Percentiles rank a stretch among this genome's conserved stretches.
phyloP scores from a whole-genome alignment of 345 rosid genomes.

The Boechera divaricarpa region DNA sequence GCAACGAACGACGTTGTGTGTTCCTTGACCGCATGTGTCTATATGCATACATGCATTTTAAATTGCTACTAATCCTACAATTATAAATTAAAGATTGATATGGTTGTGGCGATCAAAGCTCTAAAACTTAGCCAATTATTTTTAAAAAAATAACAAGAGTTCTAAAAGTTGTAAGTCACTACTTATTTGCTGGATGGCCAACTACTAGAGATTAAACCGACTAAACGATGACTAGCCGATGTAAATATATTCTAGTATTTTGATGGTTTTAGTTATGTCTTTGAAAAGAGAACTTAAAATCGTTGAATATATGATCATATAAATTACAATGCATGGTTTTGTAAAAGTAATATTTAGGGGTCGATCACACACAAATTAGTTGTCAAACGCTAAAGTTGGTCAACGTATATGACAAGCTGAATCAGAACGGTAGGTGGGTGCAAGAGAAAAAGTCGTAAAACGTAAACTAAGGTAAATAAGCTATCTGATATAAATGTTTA shows the following conservation, averaged over 20 bases:
- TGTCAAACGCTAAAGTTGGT: neutral
- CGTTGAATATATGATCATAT: neutral
- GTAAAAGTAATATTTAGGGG: neutral
- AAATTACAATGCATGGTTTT: neutral
- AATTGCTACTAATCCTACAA: neutral
- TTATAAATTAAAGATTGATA: neutral
- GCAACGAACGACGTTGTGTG: conserved; percentile 31
- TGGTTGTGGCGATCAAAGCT: neutral
- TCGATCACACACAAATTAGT: neutral
- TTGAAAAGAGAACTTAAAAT: conserved; percentile 6
- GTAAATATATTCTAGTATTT: neutral
- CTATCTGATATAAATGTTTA: neutral
- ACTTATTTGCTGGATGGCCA: conserved; percentile 21
- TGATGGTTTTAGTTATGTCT: neutral
- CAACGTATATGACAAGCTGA: neutral
- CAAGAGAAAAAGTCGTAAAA: neutral
- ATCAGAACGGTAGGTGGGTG: neutral
- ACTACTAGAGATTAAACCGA: conserved; percentile 9
- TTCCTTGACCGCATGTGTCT: conserved; percentile 33
- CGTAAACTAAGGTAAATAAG: neutral
- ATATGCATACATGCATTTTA: conserved; percentile 19
- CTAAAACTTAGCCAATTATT: neutral
- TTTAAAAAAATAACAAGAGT: neutral
- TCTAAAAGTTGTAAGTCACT: conserved; percentile 1
- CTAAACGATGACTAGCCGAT: neutral